phyloP scores from a whole-genome alignment of 2,329 filamentous ascomycete genomes.

The Clonostachys rhizophaga region DNA sequence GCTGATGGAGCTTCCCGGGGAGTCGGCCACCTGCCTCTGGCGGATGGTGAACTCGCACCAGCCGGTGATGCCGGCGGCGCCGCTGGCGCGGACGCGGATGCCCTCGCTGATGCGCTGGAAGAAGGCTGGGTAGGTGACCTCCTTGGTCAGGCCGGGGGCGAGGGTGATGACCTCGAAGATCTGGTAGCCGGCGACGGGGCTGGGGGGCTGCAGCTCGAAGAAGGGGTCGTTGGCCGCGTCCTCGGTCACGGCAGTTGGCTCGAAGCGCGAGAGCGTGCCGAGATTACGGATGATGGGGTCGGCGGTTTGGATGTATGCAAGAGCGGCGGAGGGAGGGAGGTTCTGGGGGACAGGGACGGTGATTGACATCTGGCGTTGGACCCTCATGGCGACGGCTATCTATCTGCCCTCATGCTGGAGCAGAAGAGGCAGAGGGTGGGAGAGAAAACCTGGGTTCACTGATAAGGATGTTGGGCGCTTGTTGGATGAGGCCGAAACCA shows the following conservation, averaged over 20 bases:
- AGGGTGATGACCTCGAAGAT: slow-evolving; percentile 24
- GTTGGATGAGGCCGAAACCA: no score
- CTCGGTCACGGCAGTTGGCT: slow-evolving; percentile 23
- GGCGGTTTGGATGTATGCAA: slow-evolving; percentile 31
- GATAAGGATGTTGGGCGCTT: no score
- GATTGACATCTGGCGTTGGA: slow-evolving; percentile 24
- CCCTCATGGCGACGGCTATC: slow-evolving; percentile 17
- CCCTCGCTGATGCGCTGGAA: slow-evolving; percentile 35
- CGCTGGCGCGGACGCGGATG: slow-evolving; percentile 34
- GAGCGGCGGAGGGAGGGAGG: slow-evolving; percentile 26
- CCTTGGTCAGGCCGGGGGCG: slow-evolving; percentile 32
- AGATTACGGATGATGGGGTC: slow-evolving; percentile 35
- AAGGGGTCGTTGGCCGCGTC: slow-evolving; percentile 31
- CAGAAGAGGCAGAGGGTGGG: not conserved
- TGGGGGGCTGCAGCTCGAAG: slow-evolving; percentile 24
- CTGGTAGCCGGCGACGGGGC: slow-evolving; percentile 25
- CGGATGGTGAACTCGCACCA: slow-evolving; percentile 28
- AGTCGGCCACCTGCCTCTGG: slow-evolving; percentile 9
- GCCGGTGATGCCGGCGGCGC: slow-evolving; percentile 34
- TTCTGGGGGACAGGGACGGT: slow-evolving; percentile 33
- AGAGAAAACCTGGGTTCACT: not conserved
- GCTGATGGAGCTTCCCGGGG: slow-evolving; percentile 15
- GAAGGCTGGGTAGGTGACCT: slow-evolving; percentile 33
- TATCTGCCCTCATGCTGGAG: not conserved
- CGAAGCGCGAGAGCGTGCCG: slow-evolving; percentile 25